phyloP scores from a whole-genome alignment of 1,284 basidiomycete species.

The Xerocomus subilludens region DNA sequence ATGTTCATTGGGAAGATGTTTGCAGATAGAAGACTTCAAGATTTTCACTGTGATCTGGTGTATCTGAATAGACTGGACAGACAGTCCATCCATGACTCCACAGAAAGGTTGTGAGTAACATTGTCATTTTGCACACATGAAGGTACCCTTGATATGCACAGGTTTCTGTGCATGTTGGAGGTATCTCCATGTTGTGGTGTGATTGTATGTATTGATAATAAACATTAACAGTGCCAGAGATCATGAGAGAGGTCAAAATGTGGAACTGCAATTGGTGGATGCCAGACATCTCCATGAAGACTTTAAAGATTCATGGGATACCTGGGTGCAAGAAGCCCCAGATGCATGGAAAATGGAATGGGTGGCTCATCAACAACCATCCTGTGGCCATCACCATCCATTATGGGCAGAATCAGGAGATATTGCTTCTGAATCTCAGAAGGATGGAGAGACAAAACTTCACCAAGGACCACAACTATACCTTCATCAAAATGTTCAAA shows the following conservation, averaged over 20 bases:
- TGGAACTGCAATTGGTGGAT: not conserved
- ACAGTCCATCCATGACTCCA: not conserved
- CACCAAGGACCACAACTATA: too few species aligned
- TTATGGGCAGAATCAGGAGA: constrained; percentile 19
- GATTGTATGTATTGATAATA: too few species aligned
- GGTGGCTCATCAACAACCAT: not conserved
- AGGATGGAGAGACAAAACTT: not conserved
- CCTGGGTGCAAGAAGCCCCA: not conserved
- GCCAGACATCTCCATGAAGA: not conserved
- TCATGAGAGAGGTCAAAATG: not conserved
- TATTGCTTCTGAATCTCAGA: not conserved
- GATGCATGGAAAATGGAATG: not conserved
- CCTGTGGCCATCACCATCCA: constrained; percentile 4
- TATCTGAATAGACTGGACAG: not conserved
- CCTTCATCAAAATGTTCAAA: not conserved
- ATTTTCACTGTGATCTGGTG: not conserved
- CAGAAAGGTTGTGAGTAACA: not conserved
- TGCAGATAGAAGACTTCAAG: not conserved
- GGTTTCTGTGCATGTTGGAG: not conserved
- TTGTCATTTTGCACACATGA: not conserved
- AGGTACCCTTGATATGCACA: not conserved
- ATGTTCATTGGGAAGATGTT: constrained; percentile 4
- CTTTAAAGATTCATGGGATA: not conserved
- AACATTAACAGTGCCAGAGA: not conserved
- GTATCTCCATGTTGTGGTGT: not conserved